Percentiles rank a stretch among this genome's conserved stretches.
Evolutionary conservation across 108 stramenopile species (phyloP).

Genomic region (Epithemia pelagica): DNA sequence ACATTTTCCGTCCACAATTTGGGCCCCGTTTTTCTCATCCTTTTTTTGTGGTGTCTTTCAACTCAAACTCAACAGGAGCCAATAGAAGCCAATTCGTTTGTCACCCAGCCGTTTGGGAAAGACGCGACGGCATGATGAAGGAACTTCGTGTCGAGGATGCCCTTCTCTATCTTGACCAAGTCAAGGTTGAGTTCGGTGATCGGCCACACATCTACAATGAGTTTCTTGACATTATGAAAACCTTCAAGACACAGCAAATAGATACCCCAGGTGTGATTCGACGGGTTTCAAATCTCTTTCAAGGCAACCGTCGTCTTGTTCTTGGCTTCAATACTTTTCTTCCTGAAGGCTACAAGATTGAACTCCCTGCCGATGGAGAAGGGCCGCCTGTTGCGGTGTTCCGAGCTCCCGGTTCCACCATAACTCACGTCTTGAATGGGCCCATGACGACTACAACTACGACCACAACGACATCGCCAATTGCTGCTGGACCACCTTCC

Average conservation of each 20-base stretch:
- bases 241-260: constrained; percentile 92
- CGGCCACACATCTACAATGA: constrained; percentile 99
- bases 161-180: constrained; percentile 97
- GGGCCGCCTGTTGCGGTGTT: constrained; percentile 77
- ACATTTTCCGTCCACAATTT: not conserved
- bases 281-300: constrained; percentile 92
- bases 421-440: constrained; percentile 41
- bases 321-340: constrained; percentile 98
- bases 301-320: constrained; percentile 93
- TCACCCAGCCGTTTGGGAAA: too few species aligned
- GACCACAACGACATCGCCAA: constrained; percentile 19
- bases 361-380: constrained; percentile 50
- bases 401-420: constrained; percentile 67
- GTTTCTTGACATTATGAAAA: constrained; percentile 98
- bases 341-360: constrained; percentile 99
- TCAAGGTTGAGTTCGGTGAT: constrained; percentile 97
- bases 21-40: not conserved
- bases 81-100: too few species aligned
- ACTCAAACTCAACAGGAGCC: too few species aligned
- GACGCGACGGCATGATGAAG: constrained; percentile 50
- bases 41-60: too few species aligned
- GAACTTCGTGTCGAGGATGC: constrained; percentile 97
- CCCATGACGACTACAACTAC: constrained; percentile 5
- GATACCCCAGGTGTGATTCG: constrained; percentile 98
- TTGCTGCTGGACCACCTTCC: constrained; percentile 15